These are phyloP conservation scores for Leishmania arabica DNA, from an alignment of 208 protist genomes.

Conservation along the genomic window DNA sequence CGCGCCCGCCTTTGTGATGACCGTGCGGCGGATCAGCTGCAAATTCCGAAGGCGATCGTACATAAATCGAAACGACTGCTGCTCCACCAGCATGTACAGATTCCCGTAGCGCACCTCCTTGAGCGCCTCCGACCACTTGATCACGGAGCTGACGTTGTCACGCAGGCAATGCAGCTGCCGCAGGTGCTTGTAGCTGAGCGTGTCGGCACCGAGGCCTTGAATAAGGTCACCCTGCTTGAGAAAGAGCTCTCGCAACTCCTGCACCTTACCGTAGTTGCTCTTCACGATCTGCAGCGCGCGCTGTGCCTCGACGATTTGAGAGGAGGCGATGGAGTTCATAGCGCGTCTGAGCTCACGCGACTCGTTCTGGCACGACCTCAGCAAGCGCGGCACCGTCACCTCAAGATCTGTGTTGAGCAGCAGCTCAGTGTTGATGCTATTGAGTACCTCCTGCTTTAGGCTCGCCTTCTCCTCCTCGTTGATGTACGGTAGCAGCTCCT, in stretches of 20 bases:
- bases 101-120: constrained; percentile 84
- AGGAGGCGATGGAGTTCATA: constrained; percentile 81
- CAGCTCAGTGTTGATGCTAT: constrained; percentile 79
- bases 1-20: constrained; percentile 60
- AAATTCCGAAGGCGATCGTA: constrained; percentile 68
- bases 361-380: constrained; percentile 75
- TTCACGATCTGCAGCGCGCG: constrained; percentile 75
- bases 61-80: constrained; percentile 58
- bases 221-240: constrained; percentile 81
- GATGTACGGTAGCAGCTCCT: constrained; percentile 74
- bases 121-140: constrained; percentile 80
- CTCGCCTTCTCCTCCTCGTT: constrained; percentile 52
- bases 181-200: constrained; percentile 68
- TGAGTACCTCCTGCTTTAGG: constrained; percentile 71
- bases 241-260: constrained; percentile 68
- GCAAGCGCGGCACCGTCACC: constrained; percentile 72
- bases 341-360: constrained; percentile 72
- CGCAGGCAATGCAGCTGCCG: constrained; percentile 77
- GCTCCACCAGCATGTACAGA: constrained; percentile 61
- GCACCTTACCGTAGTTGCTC: constrained; percentile 59
- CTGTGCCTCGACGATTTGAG: constrained; percentile 80
- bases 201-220: constrained; percentile 65
- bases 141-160: constrained; percentile 81
- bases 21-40: constrained; percentile 74
- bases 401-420: constrained; percentile 70